A percentile compares a stretch with the other conserved stretches of the same genome.
phyloP scores from a whole-genome alignment of 805 yeast genomes.

The Ogataea saltuana region DNA sequence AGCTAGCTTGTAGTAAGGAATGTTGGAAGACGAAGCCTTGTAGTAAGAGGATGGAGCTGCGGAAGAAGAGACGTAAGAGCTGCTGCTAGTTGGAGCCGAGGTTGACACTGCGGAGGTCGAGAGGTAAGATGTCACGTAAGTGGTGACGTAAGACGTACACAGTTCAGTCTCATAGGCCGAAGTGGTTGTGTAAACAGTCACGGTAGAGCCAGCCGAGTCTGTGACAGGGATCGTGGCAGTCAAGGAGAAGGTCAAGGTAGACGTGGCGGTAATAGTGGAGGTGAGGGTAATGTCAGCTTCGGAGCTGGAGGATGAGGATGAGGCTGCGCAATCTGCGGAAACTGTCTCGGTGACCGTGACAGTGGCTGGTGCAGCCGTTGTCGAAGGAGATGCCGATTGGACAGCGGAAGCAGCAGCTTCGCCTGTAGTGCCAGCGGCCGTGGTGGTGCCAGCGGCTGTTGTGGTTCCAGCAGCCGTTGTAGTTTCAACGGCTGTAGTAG shows the following conservation, averaged over 20 bases:
- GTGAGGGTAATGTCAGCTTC: conserved; percentile 21
- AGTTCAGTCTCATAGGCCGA: conserved; percentile 31
- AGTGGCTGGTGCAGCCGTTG: conserved; percentile 23
- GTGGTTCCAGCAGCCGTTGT: conserved; percentile 4
- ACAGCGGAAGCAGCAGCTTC: conserved; percentile 10
- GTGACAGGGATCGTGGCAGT: conserved; percentile 36
- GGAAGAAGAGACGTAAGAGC: conserved; percentile 7
- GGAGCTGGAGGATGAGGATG: conserved; percentile 10
- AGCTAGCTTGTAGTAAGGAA: conserved; percentile 15
- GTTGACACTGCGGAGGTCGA: conserved; percentile 13
- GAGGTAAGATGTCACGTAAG: conserved; percentile 18
- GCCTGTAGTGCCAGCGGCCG: conserved; percentile 5
- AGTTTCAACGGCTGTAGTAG: conserved; percentile 3
- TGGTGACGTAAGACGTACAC: conserved; percentile 17
- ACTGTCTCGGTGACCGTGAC: conserved; percentile 32
- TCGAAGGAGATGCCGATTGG: conserved; percentile 6
- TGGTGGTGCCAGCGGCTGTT: conserved; percentile 2
- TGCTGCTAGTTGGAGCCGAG: conserved; percentile 11
- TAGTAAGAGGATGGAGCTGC: conserved; percentile 8
- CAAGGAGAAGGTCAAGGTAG: conserved; percentile 33
- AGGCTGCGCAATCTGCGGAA: conserved; percentile 11
- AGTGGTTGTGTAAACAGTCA: conserved; percentile 33
- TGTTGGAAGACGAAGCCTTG: conserved; percentile 12
- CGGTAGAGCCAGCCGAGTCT: conserved; percentile 31
- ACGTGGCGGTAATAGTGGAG: conserved; percentile 21